Conservation (phyloP, 2,329 filamentous ascomycete genomes). For the Blumeria graminis region DNA sequence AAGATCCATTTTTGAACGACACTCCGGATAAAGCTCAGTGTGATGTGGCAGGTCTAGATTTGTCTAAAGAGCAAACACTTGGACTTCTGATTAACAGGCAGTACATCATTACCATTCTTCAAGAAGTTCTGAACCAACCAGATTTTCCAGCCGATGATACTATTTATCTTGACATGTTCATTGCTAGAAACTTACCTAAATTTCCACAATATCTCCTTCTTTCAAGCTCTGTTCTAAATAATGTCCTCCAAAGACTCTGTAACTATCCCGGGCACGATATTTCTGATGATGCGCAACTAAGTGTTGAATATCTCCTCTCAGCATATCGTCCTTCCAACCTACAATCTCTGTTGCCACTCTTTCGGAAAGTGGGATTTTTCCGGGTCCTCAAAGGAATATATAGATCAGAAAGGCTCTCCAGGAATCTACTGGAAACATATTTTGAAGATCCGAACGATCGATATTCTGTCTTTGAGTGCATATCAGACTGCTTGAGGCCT, state of each 20-base stretch:
- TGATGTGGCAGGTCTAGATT: conserved; percentile 27
- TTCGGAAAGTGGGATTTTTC: conserved; percentile 63
- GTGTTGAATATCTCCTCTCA: conserved; percentile 81
- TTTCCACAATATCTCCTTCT: conserved; percentile 90
- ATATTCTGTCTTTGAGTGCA: conserved; percentile 52
- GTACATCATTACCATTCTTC: conserved; percentile 71
- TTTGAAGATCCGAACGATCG: conserved; percentile 67
- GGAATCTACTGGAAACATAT: conserved; percentile 53
- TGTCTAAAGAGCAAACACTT: conserved; percentile 41
- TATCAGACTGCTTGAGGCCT: conserved; percentile 48
- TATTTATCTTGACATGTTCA: conserved; percentile 95
- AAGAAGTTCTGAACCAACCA: conserved; percentile 64
- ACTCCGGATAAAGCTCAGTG: conserved; percentile 30
- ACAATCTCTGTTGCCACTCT: conserved; percentile 47
- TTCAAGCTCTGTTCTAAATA: conserved; percentile 62
- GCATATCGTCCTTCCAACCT: conserved; percentile 78
- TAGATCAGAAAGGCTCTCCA: conserved; percentile 53
- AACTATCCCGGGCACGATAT: conserved; percentile 59
- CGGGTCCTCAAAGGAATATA: conserved; percentile 81
- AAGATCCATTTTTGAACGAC: conserved; percentile 81
- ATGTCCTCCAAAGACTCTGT: conserved; percentile 61
- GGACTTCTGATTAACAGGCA: conserved; percentile 63
- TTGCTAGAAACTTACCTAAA: conserved; percentile 84
- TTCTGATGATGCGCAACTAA: conserved; percentile 87
- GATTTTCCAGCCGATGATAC: conserved; percentile 62